Evolutionary conservation across 805 yeast genomes (phyloP).

Genomic region (Jamesozyma jinghongensis): DNA sequence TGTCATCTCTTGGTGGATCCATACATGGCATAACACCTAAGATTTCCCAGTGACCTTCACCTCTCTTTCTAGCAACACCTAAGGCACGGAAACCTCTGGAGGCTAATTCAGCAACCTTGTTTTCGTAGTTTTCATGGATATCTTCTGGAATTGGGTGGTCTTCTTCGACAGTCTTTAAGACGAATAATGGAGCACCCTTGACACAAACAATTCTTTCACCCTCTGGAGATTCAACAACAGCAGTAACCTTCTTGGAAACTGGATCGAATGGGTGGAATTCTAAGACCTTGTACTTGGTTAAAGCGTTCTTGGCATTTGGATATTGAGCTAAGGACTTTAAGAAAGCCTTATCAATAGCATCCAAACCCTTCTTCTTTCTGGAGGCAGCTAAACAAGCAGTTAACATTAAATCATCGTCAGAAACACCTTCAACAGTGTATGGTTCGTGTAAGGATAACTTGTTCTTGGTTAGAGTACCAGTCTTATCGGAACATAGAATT

Average conservation of each 20-base stretch:
- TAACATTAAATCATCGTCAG: constrained; percentile 90
- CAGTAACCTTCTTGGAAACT: constrained; percentile 93
- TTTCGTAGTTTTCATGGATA: constrained; percentile 87
- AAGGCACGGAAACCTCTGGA: constrained; percentile 97
- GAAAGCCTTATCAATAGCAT: constrained; percentile 96
- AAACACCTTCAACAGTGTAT: constrained; percentile 95
- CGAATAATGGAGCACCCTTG: constrained; percentile 97
- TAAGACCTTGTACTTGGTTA: constrained; percentile 86
- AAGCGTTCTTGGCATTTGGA: constrained; percentile 89
- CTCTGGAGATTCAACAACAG: constrained; percentile 90
- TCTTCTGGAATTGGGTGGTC: constrained; percentile 95
- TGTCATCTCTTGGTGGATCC: constrained; percentile 99
- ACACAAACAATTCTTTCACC: constrained; percentile 94
- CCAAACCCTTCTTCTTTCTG: constrained; percentile 96
- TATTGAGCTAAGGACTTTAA: constrained; percentile 76
- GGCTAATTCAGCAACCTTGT: constrained; percentile 96
- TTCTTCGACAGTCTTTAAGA: constrained; percentile 91
- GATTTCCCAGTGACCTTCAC: constrained; percentile 97
- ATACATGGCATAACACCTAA: constrained; percentile 97
- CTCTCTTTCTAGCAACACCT: constrained; percentile 98
- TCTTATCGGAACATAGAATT: constrained; percentile 94
- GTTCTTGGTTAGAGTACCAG: constrained; percentile 97
- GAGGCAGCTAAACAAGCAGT: constrained; percentile 98
- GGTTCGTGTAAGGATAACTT: constrained; percentile 94
- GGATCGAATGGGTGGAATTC: constrained; percentile 98